Percentiles rank a stretch among this genome's conserved stretches.
These are phyloP conservation scores for Nymphaea thermarum DNA, from an alignment of 164 flowering plant genomes.

Conservation along the genomic window DNA sequence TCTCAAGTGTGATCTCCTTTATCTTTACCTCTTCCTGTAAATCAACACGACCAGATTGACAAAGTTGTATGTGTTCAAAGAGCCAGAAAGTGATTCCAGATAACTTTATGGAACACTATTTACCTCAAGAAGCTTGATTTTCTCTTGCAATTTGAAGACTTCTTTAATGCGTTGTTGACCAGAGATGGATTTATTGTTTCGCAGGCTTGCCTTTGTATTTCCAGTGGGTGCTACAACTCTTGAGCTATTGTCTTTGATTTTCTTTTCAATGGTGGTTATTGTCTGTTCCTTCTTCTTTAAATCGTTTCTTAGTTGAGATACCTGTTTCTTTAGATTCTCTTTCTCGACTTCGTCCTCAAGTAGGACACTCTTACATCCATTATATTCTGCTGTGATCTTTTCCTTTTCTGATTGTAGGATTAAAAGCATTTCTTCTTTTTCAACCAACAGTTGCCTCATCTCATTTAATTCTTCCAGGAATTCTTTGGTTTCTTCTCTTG, in stretches of 20 bases:
- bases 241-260: constrained; percentile 36
- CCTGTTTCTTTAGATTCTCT: constrained; percentile 51
- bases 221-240: constrained; percentile 22
- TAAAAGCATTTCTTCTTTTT: constrained; percentile 27
- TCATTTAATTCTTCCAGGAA: constrained; percentile 28
- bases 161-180: constrained; percentile 43
- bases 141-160: constrained; percentile 39
- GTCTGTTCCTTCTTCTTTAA: constrained; percentile 56
- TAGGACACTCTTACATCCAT: constrained; percentile 31
- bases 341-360: constrained; percentile 53
- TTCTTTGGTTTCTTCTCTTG: constrained; percentile 38
- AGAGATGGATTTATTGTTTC: constrained; percentile 24
- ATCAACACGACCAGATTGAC: too few species aligned
- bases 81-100: too few species aligned
- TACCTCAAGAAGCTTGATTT: constrained; percentile 68
- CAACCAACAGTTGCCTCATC: constrained; percentile 30
- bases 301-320: constrained; percentile 33
- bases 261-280: constrained; percentile 35
- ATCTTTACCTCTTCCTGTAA: constrained; percentile 46
- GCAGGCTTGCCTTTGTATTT: constrained; percentile 13
- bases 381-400: constrained; percentile 26
- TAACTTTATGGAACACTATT: neutral
- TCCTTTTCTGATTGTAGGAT: constrained; percentile 38
- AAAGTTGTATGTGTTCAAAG: too few species aligned
- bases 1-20: constrained; percentile 56